Evolutionary conservation across 768 basidiomycete genomes (phyloP), one percentile per base, ranked within the genome.

Genomic region (Boletales sp.): DNA sequence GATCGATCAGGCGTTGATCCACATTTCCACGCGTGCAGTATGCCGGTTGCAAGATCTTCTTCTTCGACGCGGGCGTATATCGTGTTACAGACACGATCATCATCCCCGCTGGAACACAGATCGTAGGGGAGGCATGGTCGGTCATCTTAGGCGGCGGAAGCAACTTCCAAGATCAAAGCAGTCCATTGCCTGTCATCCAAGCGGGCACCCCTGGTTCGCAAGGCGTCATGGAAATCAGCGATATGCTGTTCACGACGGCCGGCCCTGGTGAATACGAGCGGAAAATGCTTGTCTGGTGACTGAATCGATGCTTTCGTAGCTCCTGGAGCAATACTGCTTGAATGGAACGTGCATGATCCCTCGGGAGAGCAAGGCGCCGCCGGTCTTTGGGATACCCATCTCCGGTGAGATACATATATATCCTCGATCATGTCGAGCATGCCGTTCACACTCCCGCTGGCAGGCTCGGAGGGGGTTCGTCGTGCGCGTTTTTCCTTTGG

Each of bases 11-110:
- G 5, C 5, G 24, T 7, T 27, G 24, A 3, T 0, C 9, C 2
- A 15, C 27, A 17, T 40, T 18, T 13, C 34, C 29, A 2, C 3
- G 9, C n/a, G 24, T 37, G 1, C n/a, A 88, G 86, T 86, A 76
- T 57, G 71, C 82, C 8, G 83, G 82, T 5, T 82, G 82, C 74
- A 88, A 83, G 60, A 84, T 91, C 61, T 82, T 91, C 35, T 90
- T 87, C 72, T 81, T 90, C 61, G 90, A 91, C 55, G 84, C 85
- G 2, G 79, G 79, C 8, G 72, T 71, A 19, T 80, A 80, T 64
- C 54, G 71, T 39, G 68, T 80, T 45, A 70, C 74, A 13, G 15
- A 69, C 48, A 80, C 78, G 17, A 68, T 80, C 41, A 67, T 57
- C 36, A 73, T 80, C 31, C 78, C 79, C 19, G 69, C 72, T 1